phyloP scores from a whole-genome alignment of 225 moss, liverwort and hornwort species.

The Polytrichum commune region DNA sequence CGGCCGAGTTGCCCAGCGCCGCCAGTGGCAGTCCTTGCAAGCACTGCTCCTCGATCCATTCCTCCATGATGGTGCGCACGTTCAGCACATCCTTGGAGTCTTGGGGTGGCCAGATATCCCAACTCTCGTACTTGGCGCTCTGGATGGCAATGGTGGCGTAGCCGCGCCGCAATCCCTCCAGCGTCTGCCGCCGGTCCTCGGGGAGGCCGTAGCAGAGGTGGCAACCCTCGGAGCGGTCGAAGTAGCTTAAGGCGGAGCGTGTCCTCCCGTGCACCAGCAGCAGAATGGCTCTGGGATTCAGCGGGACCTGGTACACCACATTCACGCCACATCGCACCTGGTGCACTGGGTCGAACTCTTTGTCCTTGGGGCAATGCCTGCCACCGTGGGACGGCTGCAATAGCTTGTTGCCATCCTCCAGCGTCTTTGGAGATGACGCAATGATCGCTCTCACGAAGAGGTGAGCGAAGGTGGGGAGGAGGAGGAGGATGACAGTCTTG shows the following conservation, averaged over 20 bases:
- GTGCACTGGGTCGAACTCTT: not conserved
- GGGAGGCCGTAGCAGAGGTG: not conserved
- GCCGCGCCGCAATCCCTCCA: not conserved
- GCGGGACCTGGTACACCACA: not conserved
- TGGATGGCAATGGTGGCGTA: not conserved
- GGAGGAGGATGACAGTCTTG: too few relatives aligned
- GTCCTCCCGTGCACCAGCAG: not conserved
- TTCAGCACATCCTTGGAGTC: not conserved
- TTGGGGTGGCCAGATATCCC: not conserved
- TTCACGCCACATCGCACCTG: not conserved
- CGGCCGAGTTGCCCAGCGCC: not conserved
- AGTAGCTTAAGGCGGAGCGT: not conserved
- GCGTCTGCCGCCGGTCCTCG: not conserved
- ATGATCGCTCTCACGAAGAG: too few relatives aligned
- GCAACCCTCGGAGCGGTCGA: not conserved
- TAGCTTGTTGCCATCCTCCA: too few relatives aligned
- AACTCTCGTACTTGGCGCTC: not conserved
- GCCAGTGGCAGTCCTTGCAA: not conserved
- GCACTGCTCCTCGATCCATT: not conserved
- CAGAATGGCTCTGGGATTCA: not conserved
- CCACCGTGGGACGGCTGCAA: too few relatives aligned
- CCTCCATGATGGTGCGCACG: not conserved
- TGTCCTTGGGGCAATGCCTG: not conserved
- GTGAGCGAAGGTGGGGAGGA: too few relatives aligned
- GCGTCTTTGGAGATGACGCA: too few relatives aligned